These are phyloP conservation scores for Trichosanthes truncata DNA, from an alignment of 306 rosid genomes.

Conservation along the genomic window DNA sequence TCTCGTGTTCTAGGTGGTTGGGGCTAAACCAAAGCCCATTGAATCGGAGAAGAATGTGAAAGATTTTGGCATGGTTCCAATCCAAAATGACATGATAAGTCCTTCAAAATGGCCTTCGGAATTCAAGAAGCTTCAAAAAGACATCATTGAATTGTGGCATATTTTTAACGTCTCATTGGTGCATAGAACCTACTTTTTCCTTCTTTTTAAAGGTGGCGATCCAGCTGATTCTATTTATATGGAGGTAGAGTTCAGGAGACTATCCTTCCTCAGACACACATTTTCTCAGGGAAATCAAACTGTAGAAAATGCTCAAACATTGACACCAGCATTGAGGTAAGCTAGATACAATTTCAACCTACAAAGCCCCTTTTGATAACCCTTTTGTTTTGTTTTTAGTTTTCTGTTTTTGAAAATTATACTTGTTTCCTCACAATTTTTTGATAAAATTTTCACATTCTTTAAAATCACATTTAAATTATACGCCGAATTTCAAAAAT, in stretches of 20 bases:
- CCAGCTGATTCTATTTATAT: conserved; percentile 66
- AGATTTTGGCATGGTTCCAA: conserved; percentile 69
- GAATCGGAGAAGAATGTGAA: conserved; percentile 34
- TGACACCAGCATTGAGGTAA: conserved; percentile 57
- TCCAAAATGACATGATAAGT: conserved; percentile 37
- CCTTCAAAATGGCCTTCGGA: conserved; percentile 67
- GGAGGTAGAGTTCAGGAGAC: conserved; percentile 84
- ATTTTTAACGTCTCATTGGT: conserved; percentile 78
- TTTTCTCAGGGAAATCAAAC: conserved; percentile 42
- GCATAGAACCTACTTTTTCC: conserved; percentile 92
- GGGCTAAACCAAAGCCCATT: conserved; percentile 19
- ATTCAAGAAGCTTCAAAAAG: conserved; percentile 65
- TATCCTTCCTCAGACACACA: conserved; percentile 56
- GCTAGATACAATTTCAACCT: neutral
- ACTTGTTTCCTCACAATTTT: too few relatives aligned
- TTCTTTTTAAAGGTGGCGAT: conserved; percentile 77
- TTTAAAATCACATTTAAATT: too few relatives aligned
- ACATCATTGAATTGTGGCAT: conserved; percentile 75
- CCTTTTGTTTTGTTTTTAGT: neutral
- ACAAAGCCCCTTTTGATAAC: neutral
- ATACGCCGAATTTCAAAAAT: too few relatives aligned
- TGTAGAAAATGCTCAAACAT: conserved; percentile 46
- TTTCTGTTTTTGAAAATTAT: too few relatives aligned
- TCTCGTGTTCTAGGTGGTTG: conserved; percentile 32
- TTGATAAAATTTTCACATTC: too few relatives aligned